Percentiles rank a stretch among this genome's conserved stretches.
Evolutionary conservation across 2,329 filamentous ascomycete genomes (phyloP).

Genomic region (Myriosclerotinia curreyana): DNA sequence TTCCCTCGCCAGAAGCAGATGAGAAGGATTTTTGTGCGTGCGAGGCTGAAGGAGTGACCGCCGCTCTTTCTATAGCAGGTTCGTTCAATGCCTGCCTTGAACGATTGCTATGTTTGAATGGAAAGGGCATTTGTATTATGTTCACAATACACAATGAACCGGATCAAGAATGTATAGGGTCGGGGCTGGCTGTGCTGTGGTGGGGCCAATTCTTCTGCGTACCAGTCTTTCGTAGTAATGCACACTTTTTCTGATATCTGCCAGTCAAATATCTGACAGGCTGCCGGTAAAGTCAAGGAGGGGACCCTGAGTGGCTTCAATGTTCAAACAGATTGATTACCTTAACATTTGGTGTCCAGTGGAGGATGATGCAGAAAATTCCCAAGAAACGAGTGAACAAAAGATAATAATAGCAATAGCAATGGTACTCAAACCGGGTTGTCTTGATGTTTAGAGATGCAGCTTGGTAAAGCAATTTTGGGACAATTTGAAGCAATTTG

Average conservation of each 20-base stretch:
- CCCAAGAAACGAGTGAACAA: conserved; percentile 3
- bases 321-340: conserved; percentile 18
- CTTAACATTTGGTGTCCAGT: conserved; percentile 11
- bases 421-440: conserved; percentile 16
- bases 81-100: conserved; percentile 39
- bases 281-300: conserved; percentile 17
- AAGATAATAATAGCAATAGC: conserved; percentile 25
- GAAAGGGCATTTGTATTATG: conserved; percentile 37
- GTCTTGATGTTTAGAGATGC: conserved; percentile 19
- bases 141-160: conserved; percentile 17
- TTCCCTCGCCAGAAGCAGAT: conserved; percentile 25
- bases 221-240: not conserved
- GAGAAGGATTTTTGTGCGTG: conserved; percentile 22
- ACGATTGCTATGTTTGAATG: conserved; percentile 39
- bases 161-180: conserved; percentile 19
- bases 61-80: conserved; percentile 23
- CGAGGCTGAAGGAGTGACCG: conserved; percentile 23
- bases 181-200: conserved; percentile 22
- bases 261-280: conserved; percentile 18
- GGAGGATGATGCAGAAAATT: conserved; percentile 6
- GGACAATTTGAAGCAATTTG: conserved; percentile 3
- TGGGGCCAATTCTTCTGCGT: conserved; percentile 19
- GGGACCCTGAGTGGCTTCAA: conserved; percentile 10
- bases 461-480: conserved; percentile 8
- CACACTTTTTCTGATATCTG: conserved; percentile 5